A percentile compares a stretch with the other conserved stretches of the same genome.
Evolutionary conservation across 2,329 filamentous ascomycete genomes (phyloP).

Genomic region (Botrytis fabae): DNA sequence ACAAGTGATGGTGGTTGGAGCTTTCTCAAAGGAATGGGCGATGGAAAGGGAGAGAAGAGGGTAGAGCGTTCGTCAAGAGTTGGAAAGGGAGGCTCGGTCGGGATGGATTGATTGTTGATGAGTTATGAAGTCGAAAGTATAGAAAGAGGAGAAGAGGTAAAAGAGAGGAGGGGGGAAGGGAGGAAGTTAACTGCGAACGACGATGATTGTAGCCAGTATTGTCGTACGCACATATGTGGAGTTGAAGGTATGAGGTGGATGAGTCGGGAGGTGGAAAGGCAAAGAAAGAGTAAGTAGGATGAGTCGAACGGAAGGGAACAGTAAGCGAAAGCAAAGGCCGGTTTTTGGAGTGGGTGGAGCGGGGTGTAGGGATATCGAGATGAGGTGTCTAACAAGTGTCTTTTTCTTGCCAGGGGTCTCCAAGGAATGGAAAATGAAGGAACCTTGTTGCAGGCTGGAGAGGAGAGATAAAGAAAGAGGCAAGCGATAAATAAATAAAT

Average conservation of each 20-base stretch:
- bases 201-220: slow-evolving; percentile 37
- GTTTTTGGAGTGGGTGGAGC: neutral
- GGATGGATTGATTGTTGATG: slow-evolving; percentile 4
- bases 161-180: slow-evolving; percentile 38
- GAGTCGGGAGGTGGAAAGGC: slow-evolving; percentile 20
- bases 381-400: slow-evolving; percentile 18
- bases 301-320: slow-evolving; percentile 22
- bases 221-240: slow-evolving; percentile 31
- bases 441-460: neutral
- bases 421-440: neutral
- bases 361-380: slow-evolving; percentile 19
- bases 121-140: slow-evolving; percentile 27
- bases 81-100: slow-evolving; percentile 31
- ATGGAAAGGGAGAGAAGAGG: slow-evolving; percentile 18
- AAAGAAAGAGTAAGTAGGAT: slow-evolving; percentile 18
- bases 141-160: slow-evolving; percentile 38
- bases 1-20: slow-evolving; percentile 24
- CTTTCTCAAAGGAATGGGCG: slow-evolving; percentile 26
- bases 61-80: slow-evolving; percentile 30
- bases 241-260: slow-evolving; percentile 25
- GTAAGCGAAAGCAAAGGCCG: slow-evolving; percentile 8
- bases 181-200: slow-evolving; percentile 39
- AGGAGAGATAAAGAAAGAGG: neutral
- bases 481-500: neutral
- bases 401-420: neutral